phyloP scores from a whole-genome alignment of 192 early-diverging fungal species.

The Coemansia sp. region DNA sequence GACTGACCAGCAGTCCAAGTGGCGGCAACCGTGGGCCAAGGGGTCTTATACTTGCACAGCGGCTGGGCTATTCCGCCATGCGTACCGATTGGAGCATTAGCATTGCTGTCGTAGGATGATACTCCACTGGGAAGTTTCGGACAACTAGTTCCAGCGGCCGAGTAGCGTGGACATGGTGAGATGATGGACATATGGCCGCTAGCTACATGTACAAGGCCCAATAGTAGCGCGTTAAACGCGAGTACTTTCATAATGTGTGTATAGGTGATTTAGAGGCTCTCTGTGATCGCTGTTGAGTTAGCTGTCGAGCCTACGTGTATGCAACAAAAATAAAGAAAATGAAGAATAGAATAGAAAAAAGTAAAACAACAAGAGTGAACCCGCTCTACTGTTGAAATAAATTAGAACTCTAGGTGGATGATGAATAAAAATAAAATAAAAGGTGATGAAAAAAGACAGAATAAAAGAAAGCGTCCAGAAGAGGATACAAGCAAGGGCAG shows the following conservation, averaged over 20 bases:
- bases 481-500: background rate
- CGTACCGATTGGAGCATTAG: constrained; percentile 38
- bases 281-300: background rate
- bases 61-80: constrained; percentile 18
- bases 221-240: constrained; percentile 4
- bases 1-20: constrained; percentile 56
- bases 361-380: background rate
- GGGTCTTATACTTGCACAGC: constrained; percentile 36
- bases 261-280: background rate
- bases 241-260: constrained; percentile 6
- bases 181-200: constrained; percentile 16
- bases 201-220: constrained; percentile 6
- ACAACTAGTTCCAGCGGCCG: constrained; percentile 12
- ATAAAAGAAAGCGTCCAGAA: background rate
- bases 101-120: constrained; percentile 39
- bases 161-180: constrained; percentile 25
- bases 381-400: background rate
- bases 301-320: background rate
- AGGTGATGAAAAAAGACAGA: background rate
- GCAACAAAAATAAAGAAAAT: background rate
- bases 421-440: constrained; percentile 4
- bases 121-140: constrained; percentile 22
- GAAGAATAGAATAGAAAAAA: constrained; percentile 8
- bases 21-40: constrained; percentile 37
- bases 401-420: constrained; percentile 3